These are phyloP conservation scores for Aquilaria malaccensis DNA, from an alignment of 345 rosid genomes.

Conservation along the genomic window DNA sequence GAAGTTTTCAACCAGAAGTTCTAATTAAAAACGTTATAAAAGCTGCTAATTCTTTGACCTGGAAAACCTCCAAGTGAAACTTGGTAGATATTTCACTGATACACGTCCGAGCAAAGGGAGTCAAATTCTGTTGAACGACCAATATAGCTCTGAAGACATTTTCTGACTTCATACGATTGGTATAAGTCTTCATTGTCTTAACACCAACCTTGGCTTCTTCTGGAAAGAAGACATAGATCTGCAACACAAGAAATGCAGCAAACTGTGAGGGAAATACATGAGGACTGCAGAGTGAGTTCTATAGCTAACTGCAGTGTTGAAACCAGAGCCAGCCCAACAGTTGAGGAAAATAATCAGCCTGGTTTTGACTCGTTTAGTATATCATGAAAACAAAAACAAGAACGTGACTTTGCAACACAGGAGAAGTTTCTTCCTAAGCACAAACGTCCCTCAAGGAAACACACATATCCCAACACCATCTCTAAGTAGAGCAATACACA, in stretches of 20 bases:
- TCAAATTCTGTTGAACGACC: constrained; percentile 76
- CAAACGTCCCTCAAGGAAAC: too few species aligned
- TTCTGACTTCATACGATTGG: constrained; percentile 77
- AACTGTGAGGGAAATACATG: not conserved
- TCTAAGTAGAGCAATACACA: too few species aligned
- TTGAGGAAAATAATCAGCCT: not conserved
- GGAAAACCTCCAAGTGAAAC: constrained; percentile 81
- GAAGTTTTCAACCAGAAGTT: not conserved
- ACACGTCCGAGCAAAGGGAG: constrained; percentile 80
- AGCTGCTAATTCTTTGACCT: constrained; percentile 33
- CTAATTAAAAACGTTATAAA: not conserved
- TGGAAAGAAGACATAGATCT: constrained; percentile 87
- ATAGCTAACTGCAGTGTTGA: not conserved
- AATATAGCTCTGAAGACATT: constrained; percentile 72
- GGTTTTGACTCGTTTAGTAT: not conserved
- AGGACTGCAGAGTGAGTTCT: not conserved
- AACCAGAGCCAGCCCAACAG: not conserved
- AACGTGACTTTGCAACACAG: too few species aligned
- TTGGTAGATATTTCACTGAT: constrained; percentile 57
- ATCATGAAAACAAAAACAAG: too few species aligned
- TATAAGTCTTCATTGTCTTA: constrained; percentile 86
- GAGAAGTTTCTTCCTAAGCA: too few species aligned
- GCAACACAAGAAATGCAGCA: not conserved
- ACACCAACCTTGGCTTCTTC: constrained; percentile 82
- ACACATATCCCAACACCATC: too few species aligned